A percentile compares a stretch with the other conserved stretches of the same genome.
Evolutionary conservation across 306 rosid genomes (phyloP).

Genomic region (Trifolium repens): DNA sequence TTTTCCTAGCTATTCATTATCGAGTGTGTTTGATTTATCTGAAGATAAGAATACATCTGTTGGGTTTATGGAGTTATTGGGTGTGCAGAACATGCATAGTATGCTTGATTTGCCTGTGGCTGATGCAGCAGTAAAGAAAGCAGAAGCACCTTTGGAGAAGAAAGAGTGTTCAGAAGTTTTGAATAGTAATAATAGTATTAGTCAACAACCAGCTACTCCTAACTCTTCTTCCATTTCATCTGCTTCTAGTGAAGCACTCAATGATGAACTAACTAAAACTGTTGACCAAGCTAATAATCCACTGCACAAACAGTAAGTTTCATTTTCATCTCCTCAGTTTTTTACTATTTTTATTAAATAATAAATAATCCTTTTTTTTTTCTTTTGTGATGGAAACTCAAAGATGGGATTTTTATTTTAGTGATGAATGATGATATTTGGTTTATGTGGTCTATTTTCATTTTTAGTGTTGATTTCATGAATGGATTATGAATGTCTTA

Average conservation of each 20-base stretch:
- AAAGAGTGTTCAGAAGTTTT: slow-evolving; percentile 51
- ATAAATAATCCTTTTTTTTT: not conserved
- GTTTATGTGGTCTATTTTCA: not conserved
- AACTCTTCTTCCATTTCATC: slow-evolving; percentile 87
- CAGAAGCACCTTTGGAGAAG: not conserved
- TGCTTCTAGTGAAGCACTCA: slow-evolving; percentile 62
- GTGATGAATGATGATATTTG: no score
- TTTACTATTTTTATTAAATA: not conserved
- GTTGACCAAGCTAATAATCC: slow-evolving; percentile 41
- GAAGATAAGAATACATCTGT: slow-evolving; percentile 55
- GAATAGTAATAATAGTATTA: slow-evolving; percentile 56
- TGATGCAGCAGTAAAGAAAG: not conserved
- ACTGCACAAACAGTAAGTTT: slow-evolving; percentile 56
- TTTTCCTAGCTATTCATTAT: slow-evolving; percentile 44
- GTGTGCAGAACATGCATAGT: slow-evolving; percentile 44
- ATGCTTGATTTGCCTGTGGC: slow-evolving; percentile 47
- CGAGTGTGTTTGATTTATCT: slow-evolving; percentile 49
- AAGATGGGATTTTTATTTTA: not conserved
- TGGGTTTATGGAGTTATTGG: slow-evolving; percentile 83
- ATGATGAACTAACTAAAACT: slow-evolving; percentile 58
- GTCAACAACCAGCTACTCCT: slow-evolving; percentile 61
- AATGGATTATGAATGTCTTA: no score
- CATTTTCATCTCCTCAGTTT: not conserved
- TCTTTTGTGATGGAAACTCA: not conserved
- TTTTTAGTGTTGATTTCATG: not conserved